Evolutionary conservation across 495 filamentous ascomycete genomes (phyloP), one percentile per base, ranked within the genome.

Genomic region (Neurospora sp.): DNA sequence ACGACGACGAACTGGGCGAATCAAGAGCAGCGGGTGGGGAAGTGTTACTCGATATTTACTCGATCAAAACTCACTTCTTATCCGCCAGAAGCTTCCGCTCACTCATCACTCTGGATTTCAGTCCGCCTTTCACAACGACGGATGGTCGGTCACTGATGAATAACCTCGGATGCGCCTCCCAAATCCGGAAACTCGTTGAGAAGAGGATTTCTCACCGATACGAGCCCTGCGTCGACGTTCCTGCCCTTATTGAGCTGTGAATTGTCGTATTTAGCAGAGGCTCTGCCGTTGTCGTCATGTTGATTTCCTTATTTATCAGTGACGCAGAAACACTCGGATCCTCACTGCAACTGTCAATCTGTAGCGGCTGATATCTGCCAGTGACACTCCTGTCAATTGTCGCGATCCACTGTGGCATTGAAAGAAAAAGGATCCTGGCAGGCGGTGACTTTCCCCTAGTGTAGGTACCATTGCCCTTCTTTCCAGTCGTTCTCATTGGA

Each of bases 31-130:
- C 8, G 5, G 22, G 39, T 70, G 18, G 31, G 20, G 59, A 70
- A 53, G 27, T 31, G 40, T 65, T 65, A 65, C 53, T 47, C 16
- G 41, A 39, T 38, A 47, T 7, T 39, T 71, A 68, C 65, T 72
- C 80, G 78, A 81, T 80, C 39, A 74, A 79, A 81, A 81, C 77
- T 77, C 76, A 53, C 3, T 16, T 40, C 39, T 27, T 12, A 38
- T 39, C 20, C 37, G 20, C 42, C 35, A 38, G 39, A 41, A 69
- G 68, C n/a, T 40, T 27, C 35, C 35, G 35, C 68, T 20, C 68
- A 40, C 35, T n/a, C n/a, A 40, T 20, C 68, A 40, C 35, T n/a
- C n/a, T 68, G 40, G 70, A 35, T 68, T 27, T 44, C n/a, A 71
- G 16, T 9, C 20, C 20, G 18, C 31, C 41, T 31, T 27, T 45